phyloP scores from a whole-genome alignment of 2,329 filamentous ascomycete species.

The Colletotrichum cereale region DNA sequence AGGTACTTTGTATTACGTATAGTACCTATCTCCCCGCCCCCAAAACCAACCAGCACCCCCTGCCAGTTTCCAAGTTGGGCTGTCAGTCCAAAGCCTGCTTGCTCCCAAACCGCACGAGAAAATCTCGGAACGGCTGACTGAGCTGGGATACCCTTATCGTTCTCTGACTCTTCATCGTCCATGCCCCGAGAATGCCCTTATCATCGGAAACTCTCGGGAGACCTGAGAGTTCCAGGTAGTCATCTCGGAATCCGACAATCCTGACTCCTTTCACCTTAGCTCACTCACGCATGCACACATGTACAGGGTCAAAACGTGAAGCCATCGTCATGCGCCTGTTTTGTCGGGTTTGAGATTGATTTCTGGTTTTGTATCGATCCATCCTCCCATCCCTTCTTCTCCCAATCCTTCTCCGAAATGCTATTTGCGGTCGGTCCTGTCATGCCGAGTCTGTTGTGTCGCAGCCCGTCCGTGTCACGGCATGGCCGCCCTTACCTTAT shows the following conservation, averaged over 20 bases:
- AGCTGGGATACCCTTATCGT: conserved; percentile 24
- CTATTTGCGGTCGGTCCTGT: conserved; percentile 15
- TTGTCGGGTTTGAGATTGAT: conserved; percentile 24
- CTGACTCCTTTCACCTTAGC: background rate
- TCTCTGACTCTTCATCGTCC: background rate
- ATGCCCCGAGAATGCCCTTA: conserved; percentile 22
- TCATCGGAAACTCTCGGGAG: conserved; percentile 30
- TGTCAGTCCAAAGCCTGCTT: background rate
- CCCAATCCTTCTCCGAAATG: background rate
- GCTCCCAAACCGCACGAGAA: conserved; percentile 16
- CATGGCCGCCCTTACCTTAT: conserved; percentile 14
- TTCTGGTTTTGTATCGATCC: conserved; percentile 16
- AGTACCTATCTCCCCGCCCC: too few relatives aligned
- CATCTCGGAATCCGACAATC: conserved; percentile 25
- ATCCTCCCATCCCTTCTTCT: background rate
- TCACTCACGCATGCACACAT: background rate
- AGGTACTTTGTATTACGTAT: too few relatives aligned
- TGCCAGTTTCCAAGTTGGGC: background rate
- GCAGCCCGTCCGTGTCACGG: conserved; percentile 26
- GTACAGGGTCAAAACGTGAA: conserved; percentile 31
- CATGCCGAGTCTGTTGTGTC: conserved; percentile 18
- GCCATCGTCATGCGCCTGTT: conserved; percentile 34
- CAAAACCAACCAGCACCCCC: too few relatives aligned
- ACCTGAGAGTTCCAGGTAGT: background rate
- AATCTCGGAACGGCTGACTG: conserved; percentile 23